A percentile compares a stretch with the other conserved stretches of the same genome.
Conservation (phyloP, 306 rosid genomes). For the Begonia loranthoides region DNA sequence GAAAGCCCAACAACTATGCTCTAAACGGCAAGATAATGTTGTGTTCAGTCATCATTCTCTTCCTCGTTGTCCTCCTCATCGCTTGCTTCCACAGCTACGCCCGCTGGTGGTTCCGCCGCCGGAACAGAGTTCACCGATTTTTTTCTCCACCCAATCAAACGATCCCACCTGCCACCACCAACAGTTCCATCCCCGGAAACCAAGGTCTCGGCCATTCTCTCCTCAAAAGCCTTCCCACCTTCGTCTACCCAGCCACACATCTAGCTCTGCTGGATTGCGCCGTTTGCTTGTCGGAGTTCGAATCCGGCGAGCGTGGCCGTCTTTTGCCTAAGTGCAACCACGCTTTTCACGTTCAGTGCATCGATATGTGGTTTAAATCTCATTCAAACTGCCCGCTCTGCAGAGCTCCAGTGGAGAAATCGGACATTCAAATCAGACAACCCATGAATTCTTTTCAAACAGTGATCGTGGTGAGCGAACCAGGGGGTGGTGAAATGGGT, state of each 20-base stretch:
- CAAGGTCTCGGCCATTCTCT: slow-evolving; percentile 21
- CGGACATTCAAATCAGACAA: not conserved
- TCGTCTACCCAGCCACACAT: slow-evolving; percentile 9
- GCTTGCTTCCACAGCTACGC: slow-evolving; percentile 19
- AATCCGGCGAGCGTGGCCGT: slow-evolving; percentile 21
- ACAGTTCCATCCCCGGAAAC: not conserved
- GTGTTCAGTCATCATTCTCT: slow-evolving; percentile 27
- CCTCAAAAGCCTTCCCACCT: slow-evolving; percentile 29
- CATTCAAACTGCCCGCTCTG: slow-evolving; percentile 52
- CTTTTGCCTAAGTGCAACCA: slow-evolving; percentile 37
- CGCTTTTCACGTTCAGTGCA: slow-evolving; percentile 30
- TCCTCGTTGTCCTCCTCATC: slow-evolving; percentile 14
- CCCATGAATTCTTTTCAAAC: not conserved
- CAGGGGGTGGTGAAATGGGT: slow-evolving; percentile 2
- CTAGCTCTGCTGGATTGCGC: slow-evolving; percentile 21
- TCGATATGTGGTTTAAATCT: slow-evolving; percentile 35
- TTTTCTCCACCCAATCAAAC: not conserved
- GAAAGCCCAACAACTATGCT: slow-evolving; percentile 13
- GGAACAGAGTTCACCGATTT: not conserved
- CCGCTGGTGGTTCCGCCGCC: slow-evolving; percentile 6
- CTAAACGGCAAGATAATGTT: slow-evolving; percentile 34
- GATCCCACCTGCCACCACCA: not conserved
- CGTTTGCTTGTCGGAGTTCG: slow-evolving; percentile 37
- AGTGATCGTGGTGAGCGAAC: not conserved
- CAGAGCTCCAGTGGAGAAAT: slow-evolving; percentile 14